These are phyloP conservation scores for Plasmodium chabaudi DNA, from an alignment of 169 alveolate genomes.

Conservation along the genomic window DNA sequence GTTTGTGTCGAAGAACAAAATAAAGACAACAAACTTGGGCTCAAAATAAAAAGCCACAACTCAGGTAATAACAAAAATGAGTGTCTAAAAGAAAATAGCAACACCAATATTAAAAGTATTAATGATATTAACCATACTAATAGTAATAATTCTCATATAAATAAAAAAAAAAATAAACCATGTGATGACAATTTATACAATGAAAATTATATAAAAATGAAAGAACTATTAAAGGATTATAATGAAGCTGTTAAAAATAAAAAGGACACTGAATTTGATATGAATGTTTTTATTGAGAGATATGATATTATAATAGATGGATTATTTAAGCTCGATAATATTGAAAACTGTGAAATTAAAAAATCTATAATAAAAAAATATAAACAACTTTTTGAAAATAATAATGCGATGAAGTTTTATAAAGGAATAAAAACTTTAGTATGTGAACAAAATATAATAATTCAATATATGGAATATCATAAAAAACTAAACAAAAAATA, in stretches of 20 bases:
- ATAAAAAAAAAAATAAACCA: neutral
- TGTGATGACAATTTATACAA: neutral
- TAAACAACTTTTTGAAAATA: conserved; percentile 16
- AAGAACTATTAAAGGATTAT: neutral
- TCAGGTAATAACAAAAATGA: no score
- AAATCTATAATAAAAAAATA: conserved; percentile 16
- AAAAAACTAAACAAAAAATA: conserved; percentile 11
- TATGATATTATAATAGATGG: neutral
- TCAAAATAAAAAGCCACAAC: no score
- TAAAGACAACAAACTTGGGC: neutral
- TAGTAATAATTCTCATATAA: no score
- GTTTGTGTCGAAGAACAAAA: neutral
- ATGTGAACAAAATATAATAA: conserved; percentile 39
- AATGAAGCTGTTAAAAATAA: neutral
- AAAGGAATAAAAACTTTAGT: conserved; percentile 23
- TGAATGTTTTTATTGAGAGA: neutral
- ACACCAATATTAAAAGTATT: no score
- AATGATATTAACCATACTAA: no score
- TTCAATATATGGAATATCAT: conserved; percentile 22
- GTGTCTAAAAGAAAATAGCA: neutral
- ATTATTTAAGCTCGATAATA: conserved; percentile 11
- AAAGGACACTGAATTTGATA: neutral
- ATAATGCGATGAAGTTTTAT: conserved; percentile 3
- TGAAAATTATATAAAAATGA: neutral
- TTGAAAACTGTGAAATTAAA: neutral